Conservation (phyloP, 805 yeast genomes). For the Ascoidea tarda region DNA sequence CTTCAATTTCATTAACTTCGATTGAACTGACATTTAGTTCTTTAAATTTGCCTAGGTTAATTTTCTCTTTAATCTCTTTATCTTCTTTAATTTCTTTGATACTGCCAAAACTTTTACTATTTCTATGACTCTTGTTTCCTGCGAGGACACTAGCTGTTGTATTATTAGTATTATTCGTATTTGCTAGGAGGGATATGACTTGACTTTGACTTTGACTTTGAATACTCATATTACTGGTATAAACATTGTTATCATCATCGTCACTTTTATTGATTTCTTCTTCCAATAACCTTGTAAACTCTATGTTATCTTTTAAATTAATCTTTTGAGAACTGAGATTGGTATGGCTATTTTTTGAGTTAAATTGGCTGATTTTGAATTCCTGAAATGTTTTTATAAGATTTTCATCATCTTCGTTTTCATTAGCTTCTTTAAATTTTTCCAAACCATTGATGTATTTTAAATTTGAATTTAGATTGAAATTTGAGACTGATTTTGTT, state of each 20-base stretch:
- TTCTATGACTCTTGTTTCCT: no score
- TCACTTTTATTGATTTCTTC: not conserved
- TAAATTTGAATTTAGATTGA: not conserved
- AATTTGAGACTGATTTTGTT: not conserved
- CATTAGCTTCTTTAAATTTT: not conserved
- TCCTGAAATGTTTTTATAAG: not conserved
- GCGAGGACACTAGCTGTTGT: not conserved
- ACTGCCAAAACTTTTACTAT: not conserved
- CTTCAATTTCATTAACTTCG: not conserved
- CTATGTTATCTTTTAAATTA: not conserved
- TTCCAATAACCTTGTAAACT: not conserved
- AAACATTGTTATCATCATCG: not conserved
- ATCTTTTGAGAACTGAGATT: not conserved
- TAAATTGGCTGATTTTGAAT: not conserved
- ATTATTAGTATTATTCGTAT: no score
- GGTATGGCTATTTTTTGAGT: no score
- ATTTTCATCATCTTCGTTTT: not conserved
- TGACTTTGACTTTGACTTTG: not conserved
- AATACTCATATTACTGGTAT: not conserved
- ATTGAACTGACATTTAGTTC: no score
- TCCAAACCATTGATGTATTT: not conserved
- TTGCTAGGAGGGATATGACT: no score
- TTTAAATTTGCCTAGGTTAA: no score
- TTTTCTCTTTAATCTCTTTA: not conserved
- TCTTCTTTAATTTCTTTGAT: not conserved